A percentile compares a stretch with the other conserved stretches of the same genome.
Conservation (phyloP, 1,284 basidiomycete species). For the Ustilago nuda region DNA sequence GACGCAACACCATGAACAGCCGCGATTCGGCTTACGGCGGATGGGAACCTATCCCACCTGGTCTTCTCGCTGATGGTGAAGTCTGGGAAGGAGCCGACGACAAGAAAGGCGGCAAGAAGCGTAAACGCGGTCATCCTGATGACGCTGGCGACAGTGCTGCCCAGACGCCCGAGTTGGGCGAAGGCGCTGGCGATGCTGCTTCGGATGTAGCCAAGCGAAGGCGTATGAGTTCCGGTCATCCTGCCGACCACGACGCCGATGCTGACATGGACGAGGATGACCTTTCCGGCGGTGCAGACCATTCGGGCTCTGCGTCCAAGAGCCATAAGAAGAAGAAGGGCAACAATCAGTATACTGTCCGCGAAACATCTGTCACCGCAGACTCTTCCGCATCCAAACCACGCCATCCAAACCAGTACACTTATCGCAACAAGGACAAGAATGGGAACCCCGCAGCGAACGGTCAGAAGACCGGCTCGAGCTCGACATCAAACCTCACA, state of each 20-base stretch:
- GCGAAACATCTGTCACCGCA: constrained; percentile 37
- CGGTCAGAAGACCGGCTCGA: constrained; percentile 37
- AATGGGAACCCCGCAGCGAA: constrained; percentile 25
- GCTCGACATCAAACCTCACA: constrained; percentile 47
- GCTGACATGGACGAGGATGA: constrained; percentile 44
- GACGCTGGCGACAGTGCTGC: constrained; percentile 35
- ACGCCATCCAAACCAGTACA: constrained; percentile 74
- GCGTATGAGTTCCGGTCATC: constrained; percentile 43
- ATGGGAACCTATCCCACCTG: constrained; percentile 75
- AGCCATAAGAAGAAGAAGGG: constrained; percentile 51
- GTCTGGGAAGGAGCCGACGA: constrained; percentile 68
- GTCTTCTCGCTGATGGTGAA: constrained; percentile 63
- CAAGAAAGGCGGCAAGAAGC: constrained; percentile 49
- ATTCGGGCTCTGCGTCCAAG: constrained; percentile 18
- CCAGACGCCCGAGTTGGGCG: constrained; percentile 25
- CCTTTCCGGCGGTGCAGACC: constrained; percentile 11
- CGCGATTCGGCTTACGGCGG: constrained; percentile 94
- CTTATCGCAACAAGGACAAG: constrained; percentile 72
- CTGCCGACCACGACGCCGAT: constrained; percentile 27
- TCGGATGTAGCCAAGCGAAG: constrained; percentile 55
- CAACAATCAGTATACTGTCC: constrained; percentile 44
- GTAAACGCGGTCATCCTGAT: constrained; percentile 54
- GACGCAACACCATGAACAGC: constrained; percentile 92
- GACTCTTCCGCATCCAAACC: constrained; percentile 47
- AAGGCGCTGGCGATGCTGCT: constrained; percentile 26